Evolutionary conservation across 257 asterid genomes (phyloP).

Genomic region (Solanum piurae): DNA sequence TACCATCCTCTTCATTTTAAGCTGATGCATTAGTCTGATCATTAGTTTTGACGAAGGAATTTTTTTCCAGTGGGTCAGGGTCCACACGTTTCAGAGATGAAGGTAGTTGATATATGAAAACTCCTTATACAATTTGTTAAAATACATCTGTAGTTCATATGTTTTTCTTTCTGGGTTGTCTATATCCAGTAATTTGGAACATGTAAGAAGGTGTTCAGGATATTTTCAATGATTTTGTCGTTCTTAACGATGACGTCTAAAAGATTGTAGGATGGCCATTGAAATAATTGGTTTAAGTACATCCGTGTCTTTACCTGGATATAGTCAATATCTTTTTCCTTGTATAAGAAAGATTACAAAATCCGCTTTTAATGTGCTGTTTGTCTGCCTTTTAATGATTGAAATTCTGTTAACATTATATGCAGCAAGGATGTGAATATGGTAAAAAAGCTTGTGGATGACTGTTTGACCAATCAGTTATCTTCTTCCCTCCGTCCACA

Average conservation of each 20-base stretch:
- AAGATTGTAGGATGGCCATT: background rate
- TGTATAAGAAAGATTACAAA: background rate
- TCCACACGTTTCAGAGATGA: background rate
- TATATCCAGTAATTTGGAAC: background rate
- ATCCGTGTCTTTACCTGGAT: background rate
- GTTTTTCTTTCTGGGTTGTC: background rate
- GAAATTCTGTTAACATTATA: background rate
- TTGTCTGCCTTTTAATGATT: background rate
- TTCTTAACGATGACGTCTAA: background rate
- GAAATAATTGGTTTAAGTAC: background rate
- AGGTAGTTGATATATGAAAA: background rate
- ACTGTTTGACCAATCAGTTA: conserved; percentile 58
- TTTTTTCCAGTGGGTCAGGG: background rate
- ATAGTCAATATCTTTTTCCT: background rate
- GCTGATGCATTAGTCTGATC: background rate
- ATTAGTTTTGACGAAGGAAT: background rate
- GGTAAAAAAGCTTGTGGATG: conserved; percentile 93
- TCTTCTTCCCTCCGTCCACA: conserved; percentile 93
- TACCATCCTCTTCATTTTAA: background rate
- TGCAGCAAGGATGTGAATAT: conserved; percentile 94
- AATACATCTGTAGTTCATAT: background rate
- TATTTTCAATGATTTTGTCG: background rate
- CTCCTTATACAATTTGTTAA: background rate
- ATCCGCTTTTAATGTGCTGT: background rate
- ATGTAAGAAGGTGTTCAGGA: background rate